Base-by-base conservation (phyloP, 139 green algal genomes). In the Micromonas pusilla region DNA sequence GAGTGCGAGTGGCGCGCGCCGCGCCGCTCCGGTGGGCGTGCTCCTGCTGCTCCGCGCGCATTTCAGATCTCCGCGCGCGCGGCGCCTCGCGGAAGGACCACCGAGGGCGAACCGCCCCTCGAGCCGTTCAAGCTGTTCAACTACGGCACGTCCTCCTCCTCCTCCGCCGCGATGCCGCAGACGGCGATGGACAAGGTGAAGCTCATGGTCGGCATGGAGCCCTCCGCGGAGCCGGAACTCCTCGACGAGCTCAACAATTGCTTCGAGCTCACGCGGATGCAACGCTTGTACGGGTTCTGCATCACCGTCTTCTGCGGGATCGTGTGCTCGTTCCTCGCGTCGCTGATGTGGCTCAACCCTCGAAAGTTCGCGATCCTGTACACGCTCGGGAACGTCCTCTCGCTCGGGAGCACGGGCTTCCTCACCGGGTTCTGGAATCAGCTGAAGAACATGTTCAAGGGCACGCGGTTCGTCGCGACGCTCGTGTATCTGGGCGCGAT, bases 391-490 rank as follows among this genome's bases (percentile, higher is more conserved):
- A 68, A 67, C 52, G 38, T 78, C n/a, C 20, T 78, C 20, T 78
- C 72, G 52, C 30, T 78, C 25, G 52, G 26, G 1, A 53, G n/a
- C 26, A 78, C 53, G 52, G 53, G 52, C n/a, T 78, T 78, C 62
- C 52, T 78, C 20, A 54, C 33, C 26, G 72, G 72, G 30, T 67
- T 67, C 25, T 32, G 16, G 28, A 25, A 32, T 28, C 72, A 78
- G 72, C 9, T 67, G 28, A 68, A 78, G 72, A 68, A 68, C 33
- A 78, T 78, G 72, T 70, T 67, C 26, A 57, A 78, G 20, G 52
- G 28, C 1, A 70, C 52, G 31, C 30, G 72, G 3, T 52, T 78
- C 20, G 53, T 78, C 19, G 72, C 72, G 2, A 78, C 72, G 30
- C 52, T 26, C 30, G 31, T 78, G 52, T 78, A 78, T 30, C 30